A percentile compares a stretch with the other conserved stretches of the same genome.
Conservation (phyloP, 345 rosid genomes). For the Barbarea vulgaris region DNA sequence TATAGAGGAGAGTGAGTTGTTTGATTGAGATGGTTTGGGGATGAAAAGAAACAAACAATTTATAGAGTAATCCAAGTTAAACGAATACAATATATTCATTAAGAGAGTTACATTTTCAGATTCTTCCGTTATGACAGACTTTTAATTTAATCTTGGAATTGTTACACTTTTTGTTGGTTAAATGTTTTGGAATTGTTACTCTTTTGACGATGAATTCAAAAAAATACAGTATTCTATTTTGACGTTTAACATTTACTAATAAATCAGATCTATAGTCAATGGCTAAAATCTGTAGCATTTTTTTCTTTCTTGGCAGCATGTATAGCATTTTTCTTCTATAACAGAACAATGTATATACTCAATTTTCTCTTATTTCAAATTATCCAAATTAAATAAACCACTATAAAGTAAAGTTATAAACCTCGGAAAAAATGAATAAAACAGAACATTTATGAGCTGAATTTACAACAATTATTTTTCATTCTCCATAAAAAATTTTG, state of each 20-base stretch:
- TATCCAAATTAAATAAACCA: no score
- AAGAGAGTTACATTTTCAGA: background rate
- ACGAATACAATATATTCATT: background rate
- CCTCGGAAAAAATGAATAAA: background rate
- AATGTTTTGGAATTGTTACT: background rate
- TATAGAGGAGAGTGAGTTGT: background rate
- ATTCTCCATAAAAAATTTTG: background rate
- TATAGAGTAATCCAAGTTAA: background rate
- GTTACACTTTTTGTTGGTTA: conserved; percentile 1
- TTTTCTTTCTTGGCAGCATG: no score
- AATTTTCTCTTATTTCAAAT: no score
- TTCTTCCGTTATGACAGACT: background rate
- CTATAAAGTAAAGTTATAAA: background rate
- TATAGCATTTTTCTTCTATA: background rate
- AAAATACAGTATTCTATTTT: background rate
- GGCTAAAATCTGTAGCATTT: background rate
- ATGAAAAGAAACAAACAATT: background rate
- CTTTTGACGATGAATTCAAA: background rate
- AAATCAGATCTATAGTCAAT: background rate
- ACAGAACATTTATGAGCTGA: background rate
- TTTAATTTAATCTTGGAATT: no score
- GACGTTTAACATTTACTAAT: background rate
- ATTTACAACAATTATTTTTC: background rate
- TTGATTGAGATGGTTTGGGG: background rate
- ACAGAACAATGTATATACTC: background rate